Base-by-base conservation (phyloP, 305 asterid genomes). In the Fraxinus sp. region DNA sequence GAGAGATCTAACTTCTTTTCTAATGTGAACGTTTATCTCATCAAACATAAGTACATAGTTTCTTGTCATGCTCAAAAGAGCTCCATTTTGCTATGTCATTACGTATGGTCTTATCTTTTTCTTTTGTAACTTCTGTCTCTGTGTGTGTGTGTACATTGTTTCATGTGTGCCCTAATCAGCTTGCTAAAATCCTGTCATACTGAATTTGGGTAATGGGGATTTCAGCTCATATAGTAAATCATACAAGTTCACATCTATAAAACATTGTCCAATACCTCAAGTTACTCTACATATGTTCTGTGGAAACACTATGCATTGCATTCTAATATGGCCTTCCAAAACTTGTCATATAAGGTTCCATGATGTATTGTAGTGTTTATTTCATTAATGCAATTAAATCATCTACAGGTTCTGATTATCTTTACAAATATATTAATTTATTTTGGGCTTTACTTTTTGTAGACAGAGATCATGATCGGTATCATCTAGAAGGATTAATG, bases 401-500 rank as follows among this genome's bases (percentile, higher is more conserved):
- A 39, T 41, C 39, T 62, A 62, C 32, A 30, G 55, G 59, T 37
- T 74, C 32, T 49, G 28, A 18, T 37, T 26, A 2, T 35, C 32
- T 20, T 20, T 75, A 16, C 59, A 30, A 75, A 43, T 18, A 24
- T 74, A 39, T 36, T 37, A 46, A 83, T 84, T 75, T 37, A 68
- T 73, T 78, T 82, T 73, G 11, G 39, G 18, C 84, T 49, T 28
- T 70, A 28, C 77, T 79, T 86, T 80, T 78, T 35, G 14, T 85
- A 97, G 99, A 92, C 77, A 98, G 97, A 86, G 98, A 90, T 86
- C 95, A 81, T 79, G 95, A 93, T 84, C 91, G 88, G 84, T 97
- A 92, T 90, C 91, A 89, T 87, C 87, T 97, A 64, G 98, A 92
- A 88, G 99, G 99, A 86, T 87, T 93, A 80, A 95, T 97, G 98